Evolutionary conservation across 306 rosid species (phyloP).

Genomic region (Ziziphus jujuba): DNA sequence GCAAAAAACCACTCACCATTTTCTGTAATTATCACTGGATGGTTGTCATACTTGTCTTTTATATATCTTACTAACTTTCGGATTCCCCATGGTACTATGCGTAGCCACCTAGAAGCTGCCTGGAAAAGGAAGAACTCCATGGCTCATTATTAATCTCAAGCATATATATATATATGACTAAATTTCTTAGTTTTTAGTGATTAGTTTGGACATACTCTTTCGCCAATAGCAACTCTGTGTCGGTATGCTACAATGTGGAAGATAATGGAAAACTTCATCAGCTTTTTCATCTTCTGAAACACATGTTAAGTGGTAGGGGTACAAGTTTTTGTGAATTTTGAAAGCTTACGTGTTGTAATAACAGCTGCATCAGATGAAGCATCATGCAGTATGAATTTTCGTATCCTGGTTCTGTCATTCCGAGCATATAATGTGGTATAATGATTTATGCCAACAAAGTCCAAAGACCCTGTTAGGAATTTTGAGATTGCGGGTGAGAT

Average conservation of each 20-base stretch:
- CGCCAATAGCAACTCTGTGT: conserved; percentile 72
- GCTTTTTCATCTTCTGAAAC: not conserved
- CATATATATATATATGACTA: conserved; percentile 12
- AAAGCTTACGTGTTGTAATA: conserved; percentile 64
- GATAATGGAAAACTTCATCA: not conserved
- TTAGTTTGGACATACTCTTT: conserved; percentile 54
- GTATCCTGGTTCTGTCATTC: conserved; percentile 62
- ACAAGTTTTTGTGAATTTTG: conserved; percentile 9
- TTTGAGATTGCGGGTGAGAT: conserved; percentile 49
- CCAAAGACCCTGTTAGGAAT: conserved; percentile 62
- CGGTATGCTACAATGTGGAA: conserved; percentile 52
- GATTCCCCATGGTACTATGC: conserved; percentile 94
- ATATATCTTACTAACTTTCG: conserved; percentile 62
- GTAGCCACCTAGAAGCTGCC: conserved; percentile 89
- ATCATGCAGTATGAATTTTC: conserved; percentile 64
- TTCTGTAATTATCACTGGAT: conserved; percentile 72
- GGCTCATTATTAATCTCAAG: conserved; percentile 8
- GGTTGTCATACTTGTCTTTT: conserved; percentile 65
- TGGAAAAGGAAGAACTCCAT: conserved; percentile 29
- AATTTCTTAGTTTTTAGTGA: conserved; percentile 17
- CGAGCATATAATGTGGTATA: conserved; percentile 82
- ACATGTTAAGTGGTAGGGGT: not conserved
- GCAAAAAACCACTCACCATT: conserved; percentile 53
- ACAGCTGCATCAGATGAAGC: conserved; percentile 80
- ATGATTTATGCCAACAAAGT: conserved; percentile 84